Evolutionary conservation across 306 rosid genomes (phyloP), one percentile per base, ranked within the genome.

Genomic region (Lablab purpureus): DNA sequence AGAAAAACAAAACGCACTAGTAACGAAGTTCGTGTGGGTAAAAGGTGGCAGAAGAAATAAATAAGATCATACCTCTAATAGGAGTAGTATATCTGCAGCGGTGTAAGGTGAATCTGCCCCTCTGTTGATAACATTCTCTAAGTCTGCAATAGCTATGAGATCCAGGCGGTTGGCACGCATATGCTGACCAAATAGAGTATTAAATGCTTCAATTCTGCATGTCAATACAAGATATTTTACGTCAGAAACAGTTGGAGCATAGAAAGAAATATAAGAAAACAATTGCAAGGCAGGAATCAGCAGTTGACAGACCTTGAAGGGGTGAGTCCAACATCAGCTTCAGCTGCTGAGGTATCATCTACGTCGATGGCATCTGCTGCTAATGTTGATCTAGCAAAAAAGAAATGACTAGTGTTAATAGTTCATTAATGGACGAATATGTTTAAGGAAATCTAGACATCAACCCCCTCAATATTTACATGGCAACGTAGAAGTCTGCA

Each of bases 181-280:
- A 81, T 93, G 94, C 84, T 91, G 98, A 84, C 91, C 93, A 83
- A 96, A 89, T 15, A 84, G 79, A 78, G 97, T 82, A 73, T 90
- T 89, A 79, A 93, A 93, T 71, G 89, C 94, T 84, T 86, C 91
- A 8, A 84, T 83, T 89, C 99, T 96, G 93, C 83, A 77, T 47
- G 77, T 34, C 4, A 10, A 56, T 13, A 51, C 54, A 23, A 52
- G 41, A 56, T 23, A 50, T 59, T 50, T 66, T 37, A 64, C 49
- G 49, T 80, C 32, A 75, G 64, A 79, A 80, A 51, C 67, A 49
- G 9, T 17, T 65, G 55, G 50, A 22, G 45, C 8, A 10, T 19
- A 47, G 2, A 55, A 19, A 8, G 62, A 50, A 22, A 73, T 55
- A 56, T 15, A 56, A 63, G 47, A 75, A 52, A 73, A 40, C 58